These are phyloP conservation scores for Myxozyma lipomycoides DNA, from an alignment of 805 yeast genomes.

Conservation along the genomic window DNA sequence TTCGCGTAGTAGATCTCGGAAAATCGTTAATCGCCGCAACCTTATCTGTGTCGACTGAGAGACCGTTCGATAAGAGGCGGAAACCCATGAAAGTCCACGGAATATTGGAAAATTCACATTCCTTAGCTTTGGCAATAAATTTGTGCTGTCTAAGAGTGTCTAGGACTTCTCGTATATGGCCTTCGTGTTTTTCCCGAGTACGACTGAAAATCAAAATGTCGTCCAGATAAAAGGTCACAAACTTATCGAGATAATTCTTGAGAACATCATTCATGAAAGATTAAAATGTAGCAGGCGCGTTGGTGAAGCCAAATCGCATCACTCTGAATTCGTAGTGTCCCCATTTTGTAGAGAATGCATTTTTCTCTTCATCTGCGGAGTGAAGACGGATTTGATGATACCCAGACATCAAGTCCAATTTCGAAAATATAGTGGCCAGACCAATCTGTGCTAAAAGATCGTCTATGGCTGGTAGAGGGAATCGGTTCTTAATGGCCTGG, in stretches of 20 bases:
- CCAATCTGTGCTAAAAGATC: conserved; percentile 1
- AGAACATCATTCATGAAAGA: conserved; percentile 12
- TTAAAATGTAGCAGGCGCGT: conserved; percentile 35
- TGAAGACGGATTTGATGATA: conserved; percentile 33
- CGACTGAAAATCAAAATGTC: background rate
- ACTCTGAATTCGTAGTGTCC: conserved; percentile 32
- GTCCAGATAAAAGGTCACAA: too few species aligned
- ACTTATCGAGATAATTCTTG: conserved; percentile 10
- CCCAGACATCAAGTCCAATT: conserved; percentile 3
- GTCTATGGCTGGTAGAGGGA: conserved; percentile 5
- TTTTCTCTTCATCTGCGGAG: conserved; percentile 17
- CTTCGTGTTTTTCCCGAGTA: background rate
- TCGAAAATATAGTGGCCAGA: background rate
- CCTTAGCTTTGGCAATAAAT: too few species aligned
- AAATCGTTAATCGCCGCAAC: conserved; percentile 5
- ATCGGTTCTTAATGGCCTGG: conserved; percentile 4
- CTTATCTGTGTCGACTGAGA: background rate
- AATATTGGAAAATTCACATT: too few species aligned
- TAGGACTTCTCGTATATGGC: too few species aligned
- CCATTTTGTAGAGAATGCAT: conserved; percentile 29
- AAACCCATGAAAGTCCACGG: background rate
- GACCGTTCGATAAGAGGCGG: background rate
- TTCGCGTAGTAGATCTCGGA: background rate
- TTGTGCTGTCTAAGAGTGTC: too few species aligned
- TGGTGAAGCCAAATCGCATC: conserved; percentile 34